A percentile compares a stretch with the other conserved stretches of the same genome.
These are phyloP conservation scores for Rhododendron vialii DNA, from an alignment of 148 eudicot genomes.

Conservation along the genomic window DNA sequence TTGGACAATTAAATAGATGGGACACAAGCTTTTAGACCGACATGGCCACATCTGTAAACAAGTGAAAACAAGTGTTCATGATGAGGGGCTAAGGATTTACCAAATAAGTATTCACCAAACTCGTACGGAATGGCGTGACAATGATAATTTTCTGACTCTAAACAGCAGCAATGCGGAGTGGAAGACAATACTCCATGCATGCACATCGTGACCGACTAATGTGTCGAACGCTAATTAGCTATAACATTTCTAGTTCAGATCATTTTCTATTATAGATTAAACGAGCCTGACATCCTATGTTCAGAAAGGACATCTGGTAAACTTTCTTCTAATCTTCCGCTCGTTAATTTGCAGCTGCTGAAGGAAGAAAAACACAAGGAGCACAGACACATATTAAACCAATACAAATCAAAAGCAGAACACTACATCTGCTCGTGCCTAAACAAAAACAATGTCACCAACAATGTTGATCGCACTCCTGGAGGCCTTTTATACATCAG, in stretches of 20 bases:
- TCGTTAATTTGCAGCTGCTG: conserved; percentile 37
- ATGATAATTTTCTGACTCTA: neutral
- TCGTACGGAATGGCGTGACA: neutral
- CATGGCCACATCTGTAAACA: neutral
- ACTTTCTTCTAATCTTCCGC: neutral
- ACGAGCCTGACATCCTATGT: neutral
- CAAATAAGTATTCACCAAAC: neutral
- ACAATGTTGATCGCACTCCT: conserved; percentile 62
- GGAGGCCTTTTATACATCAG: conserved; percentile 73
- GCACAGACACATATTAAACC: conserved; percentile 28
- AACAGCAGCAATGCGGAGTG: too few species aligned
- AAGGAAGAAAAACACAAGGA: conserved; percentile 35
- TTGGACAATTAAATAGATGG: neutral
- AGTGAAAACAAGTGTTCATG: neutral
- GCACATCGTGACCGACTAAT: neutral
- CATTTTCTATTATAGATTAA: neutral
- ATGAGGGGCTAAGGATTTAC: neutral
- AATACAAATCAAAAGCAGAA: conserved; percentile 60
- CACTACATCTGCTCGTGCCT: conserved; percentile 69
- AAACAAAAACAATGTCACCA: conserved; percentile 45
- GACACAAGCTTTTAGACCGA: neutral
- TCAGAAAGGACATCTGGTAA: neutral
- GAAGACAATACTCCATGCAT: neutral
- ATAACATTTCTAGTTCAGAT: too few species aligned
- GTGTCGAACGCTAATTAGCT: neutral